Conservation (phyloP, 257 asterid species). For the Salvia hispanica region DNA sequence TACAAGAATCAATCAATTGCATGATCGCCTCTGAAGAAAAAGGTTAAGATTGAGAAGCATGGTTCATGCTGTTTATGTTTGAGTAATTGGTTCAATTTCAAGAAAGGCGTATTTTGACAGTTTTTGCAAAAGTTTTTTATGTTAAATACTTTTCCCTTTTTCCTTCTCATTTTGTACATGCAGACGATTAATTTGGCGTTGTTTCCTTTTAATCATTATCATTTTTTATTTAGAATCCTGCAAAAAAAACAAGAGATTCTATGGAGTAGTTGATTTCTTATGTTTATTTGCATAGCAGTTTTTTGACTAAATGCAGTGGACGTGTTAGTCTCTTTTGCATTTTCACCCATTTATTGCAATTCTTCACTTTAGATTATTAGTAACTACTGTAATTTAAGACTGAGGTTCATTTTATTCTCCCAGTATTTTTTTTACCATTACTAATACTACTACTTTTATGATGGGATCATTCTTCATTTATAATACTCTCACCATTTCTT, state of each 20-base stretch:
- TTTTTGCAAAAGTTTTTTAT: background rate
- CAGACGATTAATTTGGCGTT: slow-evolving; percentile 13
- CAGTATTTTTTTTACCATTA: too few species aligned
- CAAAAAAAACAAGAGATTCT: background rate
- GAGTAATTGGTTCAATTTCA: slow-evolving; percentile 24
- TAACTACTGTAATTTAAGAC: too few species aligned
- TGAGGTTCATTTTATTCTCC: too few species aligned
- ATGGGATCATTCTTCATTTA: too few species aligned
- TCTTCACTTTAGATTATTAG: too few species aligned
- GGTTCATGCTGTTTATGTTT: slow-evolving; percentile 15
- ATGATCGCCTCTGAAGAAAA: slow-evolving; percentile 6
- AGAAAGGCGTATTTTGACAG: slow-evolving; percentile 5
- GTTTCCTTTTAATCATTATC: background rate
- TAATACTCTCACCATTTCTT: too few species aligned
- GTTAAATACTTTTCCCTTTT: background rate
- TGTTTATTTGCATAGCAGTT: background rate
- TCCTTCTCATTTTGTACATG: background rate
- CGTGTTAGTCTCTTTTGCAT: too few species aligned
- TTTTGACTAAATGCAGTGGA: too few species aligned
- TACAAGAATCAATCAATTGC: background rate
- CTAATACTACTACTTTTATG: too few species aligned
- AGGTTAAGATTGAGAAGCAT: slow-evolving; percentile 8
- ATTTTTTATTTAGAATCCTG: too few species aligned
- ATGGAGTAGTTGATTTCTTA: slow-evolving; percentile 8
- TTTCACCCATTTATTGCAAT: too few species aligned